Conservation (phyloP, 2,329 filamentous ascomycete species). For the Mycosphaerella sp. region DNA sequence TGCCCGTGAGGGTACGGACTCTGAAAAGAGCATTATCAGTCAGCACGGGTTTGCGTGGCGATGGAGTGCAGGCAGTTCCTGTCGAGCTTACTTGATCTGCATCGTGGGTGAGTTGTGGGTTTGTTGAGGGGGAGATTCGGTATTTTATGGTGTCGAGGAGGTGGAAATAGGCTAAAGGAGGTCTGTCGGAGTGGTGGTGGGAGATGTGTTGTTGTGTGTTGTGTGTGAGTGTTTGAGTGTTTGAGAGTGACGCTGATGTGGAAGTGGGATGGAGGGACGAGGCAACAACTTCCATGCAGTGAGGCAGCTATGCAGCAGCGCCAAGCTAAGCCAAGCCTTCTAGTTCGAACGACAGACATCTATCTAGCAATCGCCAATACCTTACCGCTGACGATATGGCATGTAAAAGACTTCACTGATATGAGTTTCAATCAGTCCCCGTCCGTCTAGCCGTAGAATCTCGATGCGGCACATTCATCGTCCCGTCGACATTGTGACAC, state of each 20-base stretch:
- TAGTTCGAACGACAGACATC: neutral
- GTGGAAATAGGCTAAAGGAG: neutral
- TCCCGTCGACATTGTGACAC: too few species aligned
- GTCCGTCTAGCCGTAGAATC: too few species aligned
- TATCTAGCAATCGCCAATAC: too few species aligned
- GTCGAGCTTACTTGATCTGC: slow-evolving; percentile 11
- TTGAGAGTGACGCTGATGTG: neutral
- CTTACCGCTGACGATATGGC: too few species aligned
- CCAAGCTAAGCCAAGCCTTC: neutral
- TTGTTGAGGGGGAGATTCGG: neutral
- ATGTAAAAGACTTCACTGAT: too few species aligned
- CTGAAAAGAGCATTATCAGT: slow-evolving; percentile 42
- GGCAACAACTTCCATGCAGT: neutral
- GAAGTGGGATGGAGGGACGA: neutral
- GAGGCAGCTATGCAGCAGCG: neutral
- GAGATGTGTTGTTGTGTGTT: neutral
- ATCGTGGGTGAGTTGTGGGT: neutral
- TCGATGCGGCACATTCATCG: too few species aligned
- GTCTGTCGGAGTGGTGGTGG: neutral
- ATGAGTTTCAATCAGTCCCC: too few species aligned
- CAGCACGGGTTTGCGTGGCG: neutral
- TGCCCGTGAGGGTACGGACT: slow-evolving; percentile 94
- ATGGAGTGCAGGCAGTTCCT: neutral
- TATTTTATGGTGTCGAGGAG: neutral
- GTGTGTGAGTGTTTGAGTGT: neutral